Conservation (phyloP, 352 stramenopile genomes). For the Phytophthora rubi region DNA sequence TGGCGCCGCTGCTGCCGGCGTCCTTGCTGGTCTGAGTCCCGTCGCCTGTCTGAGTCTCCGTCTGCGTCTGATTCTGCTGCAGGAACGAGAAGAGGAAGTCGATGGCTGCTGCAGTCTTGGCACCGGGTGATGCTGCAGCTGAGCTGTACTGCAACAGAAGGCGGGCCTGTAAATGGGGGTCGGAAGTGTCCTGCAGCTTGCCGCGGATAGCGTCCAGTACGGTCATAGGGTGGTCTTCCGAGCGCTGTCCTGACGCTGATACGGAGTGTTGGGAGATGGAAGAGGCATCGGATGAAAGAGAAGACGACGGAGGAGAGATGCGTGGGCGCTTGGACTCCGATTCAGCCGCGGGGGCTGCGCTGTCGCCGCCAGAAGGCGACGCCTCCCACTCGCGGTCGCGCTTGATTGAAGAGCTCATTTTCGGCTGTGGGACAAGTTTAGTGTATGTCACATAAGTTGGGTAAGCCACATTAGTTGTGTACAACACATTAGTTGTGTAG, state of each 20-base stretch:
- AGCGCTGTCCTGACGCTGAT: slow-evolving; percentile 11
- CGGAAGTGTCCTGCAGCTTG: slow-evolving; percentile 44
- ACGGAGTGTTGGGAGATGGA: background rate
- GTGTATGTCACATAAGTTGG: no score
- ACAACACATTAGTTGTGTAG: no score
- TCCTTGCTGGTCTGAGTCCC: slow-evolving; percentile 24
- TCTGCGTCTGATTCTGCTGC: slow-evolving; percentile 60
- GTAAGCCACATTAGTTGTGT: no score
- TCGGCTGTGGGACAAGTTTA: slow-evolving; percentile 1
- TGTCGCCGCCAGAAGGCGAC: slow-evolving; percentile 21
- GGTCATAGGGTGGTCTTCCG: slow-evolving; percentile 32
- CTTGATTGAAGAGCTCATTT: slow-evolving; percentile 32
- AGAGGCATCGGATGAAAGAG: slow-evolving; percentile 14
- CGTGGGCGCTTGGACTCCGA: slow-evolving; percentile 26
- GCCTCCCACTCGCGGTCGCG: slow-evolving; percentile 30
- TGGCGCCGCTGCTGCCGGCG: slow-evolving; percentile 38
- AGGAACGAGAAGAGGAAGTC: slow-evolving; percentile 86
- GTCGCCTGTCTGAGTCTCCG: slow-evolving; percentile 14
- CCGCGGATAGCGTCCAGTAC: slow-evolving; percentile 47
- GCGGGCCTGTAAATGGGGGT: slow-evolving; percentile 69
- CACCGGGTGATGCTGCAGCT: slow-evolving; percentile 47
- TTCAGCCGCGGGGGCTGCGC: slow-evolving; percentile 5
- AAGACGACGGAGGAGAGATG: slow-evolving; percentile 14
- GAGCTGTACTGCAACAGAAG: slow-evolving; percentile 68
- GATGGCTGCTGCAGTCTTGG: slow-evolving; percentile 64